Evolutionary conservation across 2,329 filamentous ascomycete species (phyloP).

Genomic region (Calonectria crousiana): DNA sequence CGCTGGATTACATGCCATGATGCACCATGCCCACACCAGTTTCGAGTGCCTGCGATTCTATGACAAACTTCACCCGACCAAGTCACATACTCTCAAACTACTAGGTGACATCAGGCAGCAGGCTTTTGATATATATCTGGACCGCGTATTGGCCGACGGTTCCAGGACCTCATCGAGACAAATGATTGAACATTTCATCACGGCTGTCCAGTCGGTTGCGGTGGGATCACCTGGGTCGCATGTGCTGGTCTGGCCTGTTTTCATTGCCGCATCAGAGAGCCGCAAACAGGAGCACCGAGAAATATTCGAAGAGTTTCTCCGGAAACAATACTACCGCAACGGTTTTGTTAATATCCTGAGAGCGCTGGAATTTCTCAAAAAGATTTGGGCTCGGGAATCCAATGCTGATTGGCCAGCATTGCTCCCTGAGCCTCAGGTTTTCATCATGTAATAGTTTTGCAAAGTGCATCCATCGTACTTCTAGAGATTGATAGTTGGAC

Average conservation of each 20-base stretch:
- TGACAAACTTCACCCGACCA: constrained; percentile 21
- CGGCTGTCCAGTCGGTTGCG: constrained; percentile 35
- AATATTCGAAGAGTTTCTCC: constrained; percentile 34
- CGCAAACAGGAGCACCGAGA: constrained; percentile 30
- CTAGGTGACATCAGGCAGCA: constrained; percentile 26
- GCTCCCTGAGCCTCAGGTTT: constrained; percentile 34
- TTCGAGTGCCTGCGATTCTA: constrained; percentile 68
- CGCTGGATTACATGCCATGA: constrained; percentile 32
- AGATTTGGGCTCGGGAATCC: constrained; percentile 31
- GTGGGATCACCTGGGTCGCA: constrained; percentile 33
- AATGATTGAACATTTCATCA: constrained; percentile 35
- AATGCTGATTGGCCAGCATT: constrained; percentile 36
- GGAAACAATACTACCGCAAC: constrained; percentile 31
- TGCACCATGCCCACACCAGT: constrained; percentile 24
- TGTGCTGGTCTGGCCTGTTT: constrained; percentile 41
- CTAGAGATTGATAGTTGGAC: not conserved
- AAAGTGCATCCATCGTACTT: not conserved
- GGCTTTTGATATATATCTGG: constrained; percentile 31
- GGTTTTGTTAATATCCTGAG: constrained; percentile 39
- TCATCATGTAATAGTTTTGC: constrained; percentile 41
- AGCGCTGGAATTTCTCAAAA: constrained; percentile 35
- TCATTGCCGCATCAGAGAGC: constrained; percentile 41
- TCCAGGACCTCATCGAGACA: constrained; percentile 76
- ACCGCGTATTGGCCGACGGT: constrained; percentile 12
- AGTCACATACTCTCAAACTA: constrained; percentile 16